A percentile compares a stretch with the other conserved stretches of the same genome.
Conservation (phyloP, 2,329 filamentous ascomycete genomes). For the Fusarium sp. region DNA sequence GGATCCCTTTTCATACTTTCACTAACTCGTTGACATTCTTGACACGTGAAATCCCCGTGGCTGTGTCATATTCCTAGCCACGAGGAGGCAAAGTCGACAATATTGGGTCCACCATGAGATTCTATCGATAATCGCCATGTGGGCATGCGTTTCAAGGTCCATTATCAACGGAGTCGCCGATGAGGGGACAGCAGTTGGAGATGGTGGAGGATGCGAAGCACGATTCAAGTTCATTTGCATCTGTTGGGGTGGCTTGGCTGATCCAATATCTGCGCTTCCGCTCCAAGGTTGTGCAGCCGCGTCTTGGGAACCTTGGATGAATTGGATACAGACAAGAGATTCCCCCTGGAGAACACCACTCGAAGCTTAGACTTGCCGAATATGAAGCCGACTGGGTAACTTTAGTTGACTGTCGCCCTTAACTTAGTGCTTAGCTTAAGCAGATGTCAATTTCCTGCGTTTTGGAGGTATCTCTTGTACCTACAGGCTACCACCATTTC, state of each 20-base stretch:
- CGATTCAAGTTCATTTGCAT: conserved; percentile 13
- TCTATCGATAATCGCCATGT: conserved; percentile 17
- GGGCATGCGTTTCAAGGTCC: conserved; percentile 4
- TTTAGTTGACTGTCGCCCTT: background rate
- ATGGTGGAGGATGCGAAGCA: background rate
- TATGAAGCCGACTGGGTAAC: background rate
- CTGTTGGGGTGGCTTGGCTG: conserved; percentile 1
- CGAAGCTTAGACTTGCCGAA: background rate
- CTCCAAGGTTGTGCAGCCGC: conserved; percentile 13
- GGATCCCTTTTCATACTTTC: background rate
- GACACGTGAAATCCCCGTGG: conserved; percentile 35
- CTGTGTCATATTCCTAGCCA: conserved; percentile 21
- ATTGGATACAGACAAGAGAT: conserved; percentile 9
- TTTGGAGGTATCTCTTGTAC: conserved; percentile 33
- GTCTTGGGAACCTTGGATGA: background rate
- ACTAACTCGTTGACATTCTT: background rate
- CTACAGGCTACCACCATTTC: background rate
- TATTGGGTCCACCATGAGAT: background rate
- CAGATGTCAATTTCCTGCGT: conserved; percentile 22
- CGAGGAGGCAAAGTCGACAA: conserved; percentile 19
- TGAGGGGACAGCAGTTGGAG: background rate
- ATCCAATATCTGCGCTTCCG: background rate
- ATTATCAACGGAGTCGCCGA: conserved; percentile 22
- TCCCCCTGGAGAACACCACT: conserved; percentile 4
- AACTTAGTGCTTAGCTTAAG: conserved; percentile 17